Evolutionary conservation across 2,329 filamentous ascomycete species (phyloP).

Genomic region (Fusarium acutatum): DNA sequence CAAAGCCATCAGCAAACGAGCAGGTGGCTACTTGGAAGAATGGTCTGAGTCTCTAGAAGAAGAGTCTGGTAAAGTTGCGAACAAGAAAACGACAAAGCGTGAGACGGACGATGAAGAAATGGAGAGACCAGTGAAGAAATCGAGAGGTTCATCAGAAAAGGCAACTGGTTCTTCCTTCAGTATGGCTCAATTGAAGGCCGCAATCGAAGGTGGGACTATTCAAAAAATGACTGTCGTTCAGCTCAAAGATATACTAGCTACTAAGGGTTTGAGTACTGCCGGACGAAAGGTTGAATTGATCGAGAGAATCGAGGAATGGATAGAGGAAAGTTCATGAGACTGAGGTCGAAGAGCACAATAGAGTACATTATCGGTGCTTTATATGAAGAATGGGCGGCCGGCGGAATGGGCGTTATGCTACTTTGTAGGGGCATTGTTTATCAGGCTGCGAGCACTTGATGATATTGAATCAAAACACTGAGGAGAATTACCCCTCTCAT

Average conservation of each 20-base stretch:
- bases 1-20: conserved; percentile 88
- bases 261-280: conserved; percentile 57
- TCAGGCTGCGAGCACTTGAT: not conserved
- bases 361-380: not conserved
- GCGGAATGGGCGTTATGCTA: conserved; percentile 8
- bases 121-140: conserved; percentile 57
- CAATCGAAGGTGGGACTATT: conserved; percentile 56
- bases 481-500: not conserved
- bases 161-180: conserved; percentile 48
- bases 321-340: conserved; percentile 55
- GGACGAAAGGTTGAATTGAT: conserved; percentile 65
- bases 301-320: conserved; percentile 65
- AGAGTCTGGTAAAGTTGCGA: conserved; percentile 53
- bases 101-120: conserved; percentile 58
- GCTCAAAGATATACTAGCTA: conserved; percentile 58
- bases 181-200: conserved; percentile 57
- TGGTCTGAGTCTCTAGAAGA: conserved; percentile 77
- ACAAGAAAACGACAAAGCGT: conserved; percentile 59
- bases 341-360: not conserved
- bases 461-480: not conserved
- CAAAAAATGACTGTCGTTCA: conserved; percentile 64
- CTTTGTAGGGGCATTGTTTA: not conserved
- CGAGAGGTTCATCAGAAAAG: conserved; percentile 48
- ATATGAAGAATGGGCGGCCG: not conserved
- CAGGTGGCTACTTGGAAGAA: conserved; percentile 78